phyloP scores from a whole-genome alignment of 192 early-diverging fungal species.

The Kappamyces sp. region DNA sequence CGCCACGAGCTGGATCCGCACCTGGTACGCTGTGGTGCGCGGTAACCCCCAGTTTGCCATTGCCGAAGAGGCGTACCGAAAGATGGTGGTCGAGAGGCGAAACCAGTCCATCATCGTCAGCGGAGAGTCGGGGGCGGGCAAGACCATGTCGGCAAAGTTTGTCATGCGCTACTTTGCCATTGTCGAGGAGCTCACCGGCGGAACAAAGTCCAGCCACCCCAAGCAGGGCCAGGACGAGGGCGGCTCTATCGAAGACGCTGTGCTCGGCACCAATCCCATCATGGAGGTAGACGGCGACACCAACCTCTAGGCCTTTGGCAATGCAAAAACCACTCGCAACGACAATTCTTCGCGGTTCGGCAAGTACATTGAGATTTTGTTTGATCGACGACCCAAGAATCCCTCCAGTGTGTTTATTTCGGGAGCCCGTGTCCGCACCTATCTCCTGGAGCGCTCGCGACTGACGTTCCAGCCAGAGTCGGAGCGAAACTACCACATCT shows the following conservation, averaged over 20 bases:
- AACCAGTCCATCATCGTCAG: constrained; percentile 94
- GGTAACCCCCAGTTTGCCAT: constrained; percentile 64
- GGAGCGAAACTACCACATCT: constrained; percentile 94
- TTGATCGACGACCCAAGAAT: constrained; percentile 24
- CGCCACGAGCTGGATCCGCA: constrained; percentile 85
- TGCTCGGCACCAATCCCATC: constrained; percentile 81
- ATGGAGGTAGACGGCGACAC: constrained; percentile 52
- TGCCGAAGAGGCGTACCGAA: constrained; percentile 86
- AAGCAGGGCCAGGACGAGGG: background rate
- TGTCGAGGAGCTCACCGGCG: constrained; percentile 25
- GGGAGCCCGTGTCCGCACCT: constrained; percentile 81
- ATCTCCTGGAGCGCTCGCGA: constrained; percentile 84
- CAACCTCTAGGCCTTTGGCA: constrained; percentile 67
- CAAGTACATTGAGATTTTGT: constrained; percentile 74
- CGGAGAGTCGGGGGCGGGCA: constrained; percentile 90
- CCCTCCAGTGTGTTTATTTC: constrained; percentile 59
- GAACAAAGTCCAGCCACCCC: constrained; percentile 7
- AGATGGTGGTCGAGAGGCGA: constrained; percentile 71
- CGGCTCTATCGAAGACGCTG: constrained; percentile 33
- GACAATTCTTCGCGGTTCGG: constrained; percentile 93
- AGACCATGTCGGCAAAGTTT: constrained; percentile 84
- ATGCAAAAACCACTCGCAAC: constrained; percentile 92
- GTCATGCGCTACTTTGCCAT: constrained; percentile 82
- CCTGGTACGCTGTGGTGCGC: constrained; percentile 35
- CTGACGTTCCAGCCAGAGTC: constrained; percentile 76